Percentiles rank a stretch among this genome's conserved stretches.
These are phyloP conservation scores for Dothideomycetes sp. DNA, from an alignment of 2,329 filamentous ascomycete species.

Conservation along the genomic window DNA sequence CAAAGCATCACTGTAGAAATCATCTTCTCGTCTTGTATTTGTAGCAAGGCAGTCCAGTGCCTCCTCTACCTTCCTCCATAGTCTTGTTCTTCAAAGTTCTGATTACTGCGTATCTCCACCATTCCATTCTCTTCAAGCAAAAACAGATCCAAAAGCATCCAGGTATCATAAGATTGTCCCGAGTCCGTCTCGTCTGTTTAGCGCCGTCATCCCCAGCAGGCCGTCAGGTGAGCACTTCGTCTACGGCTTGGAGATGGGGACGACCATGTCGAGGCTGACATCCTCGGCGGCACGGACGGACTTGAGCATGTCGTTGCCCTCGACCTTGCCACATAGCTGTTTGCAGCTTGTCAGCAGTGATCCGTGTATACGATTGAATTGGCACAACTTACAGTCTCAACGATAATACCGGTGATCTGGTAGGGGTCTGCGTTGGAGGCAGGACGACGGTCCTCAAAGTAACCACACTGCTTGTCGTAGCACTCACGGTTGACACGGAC, in stretches of 20 bases:
- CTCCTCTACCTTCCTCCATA: background rate
- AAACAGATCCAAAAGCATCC: background rate
- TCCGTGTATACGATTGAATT: background rate
- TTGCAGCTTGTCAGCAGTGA: background rate
- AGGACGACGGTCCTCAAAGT: constrained; percentile 63
- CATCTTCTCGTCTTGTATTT: no score
- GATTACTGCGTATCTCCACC: background rate
- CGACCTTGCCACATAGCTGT: constrained; percentile 36
- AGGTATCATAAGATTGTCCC: background rate
- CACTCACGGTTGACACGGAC: constrained; percentile 84
- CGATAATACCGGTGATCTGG: constrained; percentile 71
- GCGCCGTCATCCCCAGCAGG: no score
- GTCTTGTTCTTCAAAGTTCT: background rate
- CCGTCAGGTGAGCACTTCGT: no score
- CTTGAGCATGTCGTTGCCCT: constrained; percentile 35
- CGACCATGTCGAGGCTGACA: constrained; percentile 24
- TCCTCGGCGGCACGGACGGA: constrained; percentile 24
- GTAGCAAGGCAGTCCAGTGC: background rate
- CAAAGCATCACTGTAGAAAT: no score
- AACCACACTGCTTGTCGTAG: constrained; percentile 81
- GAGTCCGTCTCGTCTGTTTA: no score
- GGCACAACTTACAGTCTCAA: constrained; percentile 48
- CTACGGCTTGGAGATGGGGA: constrained; percentile 21
- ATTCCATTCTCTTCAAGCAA: background rate
- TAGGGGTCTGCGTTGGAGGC: constrained; percentile 84